Percentiles rank a stretch among this genome's conserved stretches.
phyloP scores from a whole-genome alignment of 306 rosid species.

The Malus domestica region ASM211411v1 NC_041796.1:4692501-4693000 shows the following conservation, averaged over 20 bases:
- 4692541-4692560: not conserved
- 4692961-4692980: constrained; percentile 81
- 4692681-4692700: not conserved
- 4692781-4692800: not conserved
- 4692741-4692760: not conserved
- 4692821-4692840: not conserved
- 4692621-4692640: not conserved
- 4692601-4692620: not conserved
- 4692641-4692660: not conserved
- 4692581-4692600: not conserved
- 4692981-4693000: constrained; percentile 97
- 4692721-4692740: not conserved
- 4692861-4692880: no score
- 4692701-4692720: not conserved
- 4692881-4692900: not conserved
- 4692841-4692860: not conserved
- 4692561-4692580: not conserved
- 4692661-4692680: not conserved
- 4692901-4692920: not conserved
- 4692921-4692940: not conserved
- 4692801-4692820: not conserved
- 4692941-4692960: constrained; percentile 14
- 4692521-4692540: not conserved
- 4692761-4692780: not conserved
- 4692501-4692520: not conserved